Evolutionary conservation across 345 rosid genomes (phyloP), one percentile per base, ranked within the genome.

Genomic region (Hirschfeldia incana): DNA sequence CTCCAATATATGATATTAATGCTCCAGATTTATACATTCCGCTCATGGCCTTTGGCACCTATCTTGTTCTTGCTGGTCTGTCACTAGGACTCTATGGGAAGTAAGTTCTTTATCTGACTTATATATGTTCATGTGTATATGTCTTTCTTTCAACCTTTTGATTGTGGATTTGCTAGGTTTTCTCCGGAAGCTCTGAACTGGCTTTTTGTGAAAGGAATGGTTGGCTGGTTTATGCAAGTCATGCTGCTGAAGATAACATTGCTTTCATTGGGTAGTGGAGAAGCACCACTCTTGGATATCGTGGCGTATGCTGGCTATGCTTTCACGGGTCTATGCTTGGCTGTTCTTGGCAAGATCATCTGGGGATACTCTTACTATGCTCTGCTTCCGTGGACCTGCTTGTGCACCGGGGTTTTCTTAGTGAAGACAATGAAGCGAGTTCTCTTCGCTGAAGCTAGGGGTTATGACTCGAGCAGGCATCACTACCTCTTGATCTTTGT

Each of bases 381-480:
- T 69, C 59, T 95, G 85, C 87, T 95, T 90, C 96, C 92, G 0
- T 91, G 91, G 88, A 81, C 93, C 64, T 91, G 93, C 86, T 77
- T 95, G 30, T 91, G 97, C 83, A 88, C 88, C 84, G 99, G 96
- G 27, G 74, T 89, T 67, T 95, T 95, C 89, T 82, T 95, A 86
- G 96, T 91, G 77, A 95, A 93, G 91, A 95, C 98, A 4, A 91
- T 91, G 96, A 95, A 93, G 87, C 87, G 98, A 81, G 98, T 93
- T 42, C 91, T 93, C 44, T 93, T 89, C 13, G 90, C 96, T 1
- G 99, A 91, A 84, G 92, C 88, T 84, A 84, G 99, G 85, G 90
- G 84, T 73, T 87, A 87, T 28, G 98, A 93, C 83, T 86, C 97
- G 0, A 95, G 94, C 94, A 86, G 83, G 87, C 98, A 91, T 78